These are phyloP conservation scores for Carex scoparia DNA, from an alignment of 176 grass and related monocot species.

Conservation along the genomic window DNA sequence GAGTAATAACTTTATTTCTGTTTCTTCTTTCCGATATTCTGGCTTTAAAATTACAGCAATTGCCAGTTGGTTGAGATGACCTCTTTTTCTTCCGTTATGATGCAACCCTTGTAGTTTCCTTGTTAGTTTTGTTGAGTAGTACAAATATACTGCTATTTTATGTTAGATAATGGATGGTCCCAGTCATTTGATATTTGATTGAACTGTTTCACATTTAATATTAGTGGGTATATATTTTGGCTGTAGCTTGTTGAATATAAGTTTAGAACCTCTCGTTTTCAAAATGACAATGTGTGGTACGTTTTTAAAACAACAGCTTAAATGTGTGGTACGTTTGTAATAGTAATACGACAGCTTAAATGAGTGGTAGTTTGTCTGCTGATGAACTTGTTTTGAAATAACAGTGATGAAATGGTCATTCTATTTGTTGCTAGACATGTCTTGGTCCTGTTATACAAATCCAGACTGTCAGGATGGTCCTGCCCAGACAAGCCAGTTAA, in stretches of 20 bases:
- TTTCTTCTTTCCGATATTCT: neutral
- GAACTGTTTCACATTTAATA: neutral
- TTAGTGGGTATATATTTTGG: neutral
- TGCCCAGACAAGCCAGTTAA: neutral
- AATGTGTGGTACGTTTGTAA: neutral
- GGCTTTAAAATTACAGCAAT: neutral
- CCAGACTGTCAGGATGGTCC: neutral
- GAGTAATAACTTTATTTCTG: neutral
- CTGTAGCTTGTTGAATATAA: neutral
- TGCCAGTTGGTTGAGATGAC: neutral
- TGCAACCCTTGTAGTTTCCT: neutral
- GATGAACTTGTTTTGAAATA: neutral
- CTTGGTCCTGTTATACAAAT: neutral
- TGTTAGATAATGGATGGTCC: neutral
- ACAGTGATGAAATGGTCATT: neutral
- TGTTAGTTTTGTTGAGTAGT: neutral
- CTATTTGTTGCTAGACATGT: neutral
- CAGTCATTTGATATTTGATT: neutral
- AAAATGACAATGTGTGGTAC: neutral
- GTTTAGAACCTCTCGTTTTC: neutral
- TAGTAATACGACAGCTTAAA: neutral
- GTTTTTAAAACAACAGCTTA: neutral
- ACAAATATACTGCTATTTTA: too few relatives aligned
- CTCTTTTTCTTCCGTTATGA: neutral
- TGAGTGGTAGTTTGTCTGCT: neutral